Base-by-base conservation (phyloP, 2,329 filamentous ascomycete species). In the Hortaea sp. region DNA sequence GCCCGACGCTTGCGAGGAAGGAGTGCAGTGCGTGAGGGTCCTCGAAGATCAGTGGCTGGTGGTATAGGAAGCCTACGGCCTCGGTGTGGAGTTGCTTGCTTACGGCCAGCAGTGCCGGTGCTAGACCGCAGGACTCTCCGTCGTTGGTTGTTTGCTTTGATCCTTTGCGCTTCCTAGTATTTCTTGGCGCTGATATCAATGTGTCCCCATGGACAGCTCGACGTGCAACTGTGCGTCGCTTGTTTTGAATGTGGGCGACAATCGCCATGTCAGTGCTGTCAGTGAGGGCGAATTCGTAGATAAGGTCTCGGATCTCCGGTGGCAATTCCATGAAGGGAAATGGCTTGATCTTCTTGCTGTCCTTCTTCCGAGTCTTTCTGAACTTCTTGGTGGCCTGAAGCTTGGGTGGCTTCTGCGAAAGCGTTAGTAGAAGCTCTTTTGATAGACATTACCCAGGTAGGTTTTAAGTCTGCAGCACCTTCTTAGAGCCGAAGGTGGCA, bases 71-170 rank as follows among this genome's bases (percentile, higher is more conserved):
- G 38, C 48, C 51, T 46, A 53, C 50, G 5, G 50, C 56, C 38
- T 63, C 59, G 5, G 42, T 42, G 11, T 57, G 49, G 35, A 63
- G 57, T 39, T 61, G 59, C 46, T 56, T 54, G 50, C 49, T 57
- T 40, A 57, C 53, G 6, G 55, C 57, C 1, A 62, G 49, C 5
- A 63, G 47, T n/a, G 50, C 51, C 6, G 60, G 60, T 12, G 27
- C 12, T 7, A 20, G 20, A 20, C 20, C 4, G 20, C 20, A 20
- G 20, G 20, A n/a, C 20, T 20, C 20, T 20, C 20, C 20, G 20
- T 20, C 20, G 20, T 20, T 20, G 20, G 20, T 20, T 4, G 20
- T 20, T 3, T 12, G 9, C 39, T 20, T 41, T 40, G 42, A 12
- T 10, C 39, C 11, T 10, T 28, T 41, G n/a, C 39, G 9, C 10